A percentile compares a stretch with the other conserved stretches of the same genome.
Conservation (phyloP, 306 rosid genomes). For the Medicago lupulina region DNA sequence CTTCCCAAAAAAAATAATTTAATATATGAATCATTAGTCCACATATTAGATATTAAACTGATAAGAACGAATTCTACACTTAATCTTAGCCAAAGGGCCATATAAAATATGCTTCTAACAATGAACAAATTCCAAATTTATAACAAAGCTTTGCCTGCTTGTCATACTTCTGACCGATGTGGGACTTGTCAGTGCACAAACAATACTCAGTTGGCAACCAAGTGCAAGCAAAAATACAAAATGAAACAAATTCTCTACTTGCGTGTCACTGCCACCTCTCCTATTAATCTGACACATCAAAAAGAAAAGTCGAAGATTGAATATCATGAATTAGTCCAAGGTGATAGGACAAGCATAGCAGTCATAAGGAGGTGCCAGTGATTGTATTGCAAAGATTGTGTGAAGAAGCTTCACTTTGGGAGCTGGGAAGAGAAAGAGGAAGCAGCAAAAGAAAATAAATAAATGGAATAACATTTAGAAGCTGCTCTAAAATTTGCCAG, state of each 20-base stretch:
- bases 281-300: too few relatives aligned
- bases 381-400: neutral
- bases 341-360: neutral
- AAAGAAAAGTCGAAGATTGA: neutral
- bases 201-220: neutral
- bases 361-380: neutral
- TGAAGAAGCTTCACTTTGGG: constrained; percentile 58
- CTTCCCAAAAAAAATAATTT: neutral
- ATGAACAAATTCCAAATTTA: neutral
- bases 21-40: neutral
- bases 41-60: neutral
- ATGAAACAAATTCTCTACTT: too few relatives aligned
- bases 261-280: too few relatives aligned
- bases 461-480: too few relatives aligned
- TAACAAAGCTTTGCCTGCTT: neutral
- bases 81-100: neutral
- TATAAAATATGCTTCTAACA: neutral
- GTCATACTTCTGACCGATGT: neutral
- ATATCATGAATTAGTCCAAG: neutral
- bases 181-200: neutral
- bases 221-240: too few relatives aligned
- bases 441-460: constrained; percentile 46
- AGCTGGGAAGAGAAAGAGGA: constrained; percentile 72
- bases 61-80: neutral
- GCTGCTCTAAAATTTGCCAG: too few relatives aligned